Base-by-base conservation (phyloP, 441 rosid genomes). In the Jatropha multifida region DNA sequence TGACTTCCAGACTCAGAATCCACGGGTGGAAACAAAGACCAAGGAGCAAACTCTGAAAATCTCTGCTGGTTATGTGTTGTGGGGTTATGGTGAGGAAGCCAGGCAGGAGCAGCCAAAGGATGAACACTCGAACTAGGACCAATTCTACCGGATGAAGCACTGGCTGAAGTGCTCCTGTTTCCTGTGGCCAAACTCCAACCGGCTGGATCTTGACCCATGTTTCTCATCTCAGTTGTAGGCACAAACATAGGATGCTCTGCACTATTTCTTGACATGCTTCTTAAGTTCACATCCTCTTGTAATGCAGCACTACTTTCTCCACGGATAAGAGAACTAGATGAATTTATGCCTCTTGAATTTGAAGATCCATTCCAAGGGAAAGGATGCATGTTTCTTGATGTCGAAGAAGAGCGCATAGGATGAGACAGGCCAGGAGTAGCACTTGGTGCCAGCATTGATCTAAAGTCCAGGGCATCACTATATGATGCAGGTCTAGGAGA, bases 11-110 rank as follows among this genome's bases (percentile, higher is more conserved):
- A 67, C 60, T 85, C 94, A 71, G 89, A 76, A 76, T 90, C 92
- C 72, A 82, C 55, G 32, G 83, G 79, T 65, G 90, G 92, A 85
- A 89, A 89, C 80, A 90, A 80, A 79, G 94, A 86, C 97, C 97
- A 88, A 44, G 93, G 87, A 79, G 90, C 73, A 78, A 86, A 76
- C 74, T 92, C 97, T 26, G 90, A 67, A 68, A 76, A 77, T 80
- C 91, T 84, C 73, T 81, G 88, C 65, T 79, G 86, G 86, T 80
- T 83, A 66, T 84, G 83, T 20, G 80, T 27, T 27, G 86, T 55
- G 2, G 83, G 73, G 65, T 66, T 81, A 62, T 61, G 85, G 71
- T 83, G 86, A 75, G 89, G 79, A 71, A 86, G 71, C 93, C 91
- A 87, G 46, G 90, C 40, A 52, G 94, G 81, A 74, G 83, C 52